Percentiles rank a stretch among this genome's conserved stretches.
Conservation (phyloP, 139 green algal genomes). For the Closterium sp. region DNA sequence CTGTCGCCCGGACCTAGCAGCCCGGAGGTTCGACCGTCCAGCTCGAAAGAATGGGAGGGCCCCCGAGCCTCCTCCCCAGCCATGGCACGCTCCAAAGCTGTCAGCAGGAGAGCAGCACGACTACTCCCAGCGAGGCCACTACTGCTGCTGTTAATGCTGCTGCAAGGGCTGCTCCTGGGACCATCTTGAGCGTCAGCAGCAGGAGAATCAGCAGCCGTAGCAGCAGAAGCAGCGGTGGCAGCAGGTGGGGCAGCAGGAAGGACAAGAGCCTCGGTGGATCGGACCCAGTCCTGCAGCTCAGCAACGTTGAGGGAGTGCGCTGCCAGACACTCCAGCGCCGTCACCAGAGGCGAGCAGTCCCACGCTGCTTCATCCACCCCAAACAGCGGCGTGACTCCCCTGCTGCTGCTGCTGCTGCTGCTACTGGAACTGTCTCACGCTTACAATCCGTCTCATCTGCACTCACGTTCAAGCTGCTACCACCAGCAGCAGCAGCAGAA, state of each 20-base stretch:
- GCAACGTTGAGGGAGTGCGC: constrained; percentile 15
- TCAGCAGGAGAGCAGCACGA: neutral
- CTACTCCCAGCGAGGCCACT: neutral
- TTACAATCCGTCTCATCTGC: too few species aligned
- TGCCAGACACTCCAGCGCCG: neutral
- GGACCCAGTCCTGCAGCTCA: constrained; percentile 5
- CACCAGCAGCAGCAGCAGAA: too few species aligned
- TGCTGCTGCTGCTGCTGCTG: neutral
- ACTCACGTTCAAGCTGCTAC: too few species aligned
- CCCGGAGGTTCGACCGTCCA: constrained; percentile 53
- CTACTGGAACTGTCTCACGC: neutral
- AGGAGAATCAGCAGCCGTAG: neutral
- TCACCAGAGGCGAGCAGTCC: neutral
- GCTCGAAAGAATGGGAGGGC: constrained; percentile 38
- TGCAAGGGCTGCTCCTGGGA: neutral
- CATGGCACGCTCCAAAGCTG: constrained; percentile 32
- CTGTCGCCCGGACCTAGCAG: constrained; percentile 48
- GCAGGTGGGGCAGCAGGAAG: neutral
- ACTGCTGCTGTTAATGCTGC: neutral
- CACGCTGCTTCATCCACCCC: neutral
- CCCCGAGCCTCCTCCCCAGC: constrained; percentile 18
- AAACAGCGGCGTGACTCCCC: neutral
- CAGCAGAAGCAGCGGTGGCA: neutral
- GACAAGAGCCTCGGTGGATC: neutral
- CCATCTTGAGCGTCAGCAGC: neutral